Conservation (phyloP, 75 land plant species). For the Chamaecyparis obtusa region DNA sequence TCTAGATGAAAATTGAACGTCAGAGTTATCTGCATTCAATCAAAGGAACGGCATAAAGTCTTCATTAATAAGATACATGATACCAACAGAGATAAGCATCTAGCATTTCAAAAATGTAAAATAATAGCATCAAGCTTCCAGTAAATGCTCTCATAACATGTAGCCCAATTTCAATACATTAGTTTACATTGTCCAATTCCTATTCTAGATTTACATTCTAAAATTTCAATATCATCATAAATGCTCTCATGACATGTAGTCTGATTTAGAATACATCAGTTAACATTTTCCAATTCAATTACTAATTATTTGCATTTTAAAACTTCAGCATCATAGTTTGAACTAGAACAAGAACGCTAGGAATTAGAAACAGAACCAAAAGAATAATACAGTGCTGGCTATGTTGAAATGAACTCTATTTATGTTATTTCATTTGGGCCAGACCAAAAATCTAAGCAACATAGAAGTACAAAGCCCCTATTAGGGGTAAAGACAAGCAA, state of each 20-base stretch:
- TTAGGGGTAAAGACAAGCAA: too few species aligned
- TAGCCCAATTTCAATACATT: not conserved
- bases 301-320: not conserved
- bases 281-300: not conserved
- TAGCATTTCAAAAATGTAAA: not conserved
- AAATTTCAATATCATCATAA: not conserved
- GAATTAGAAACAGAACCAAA: not conserved
- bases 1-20: slow-evolving; percentile 1
- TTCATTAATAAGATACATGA: not conserved
- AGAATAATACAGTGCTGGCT: not conserved
- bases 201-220: not conserved
- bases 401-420: not conserved
- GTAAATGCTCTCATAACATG: not conserved
- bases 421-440: too few species aligned
- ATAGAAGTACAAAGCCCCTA: not conserved
- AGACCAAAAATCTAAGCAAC: not conserved
- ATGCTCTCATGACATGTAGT: not conserved
- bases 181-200: not conserved
- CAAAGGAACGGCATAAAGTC: not conserved
- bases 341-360: not conserved
- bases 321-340: not conserved
- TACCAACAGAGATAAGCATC: not conserved
- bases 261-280: not conserved
- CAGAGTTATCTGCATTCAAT: not conserved
- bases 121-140: not conserved